Evolutionary conservation across 1,284 basidiomycete species (phyloP).

Genomic region (Leccinum laetum): DNA sequence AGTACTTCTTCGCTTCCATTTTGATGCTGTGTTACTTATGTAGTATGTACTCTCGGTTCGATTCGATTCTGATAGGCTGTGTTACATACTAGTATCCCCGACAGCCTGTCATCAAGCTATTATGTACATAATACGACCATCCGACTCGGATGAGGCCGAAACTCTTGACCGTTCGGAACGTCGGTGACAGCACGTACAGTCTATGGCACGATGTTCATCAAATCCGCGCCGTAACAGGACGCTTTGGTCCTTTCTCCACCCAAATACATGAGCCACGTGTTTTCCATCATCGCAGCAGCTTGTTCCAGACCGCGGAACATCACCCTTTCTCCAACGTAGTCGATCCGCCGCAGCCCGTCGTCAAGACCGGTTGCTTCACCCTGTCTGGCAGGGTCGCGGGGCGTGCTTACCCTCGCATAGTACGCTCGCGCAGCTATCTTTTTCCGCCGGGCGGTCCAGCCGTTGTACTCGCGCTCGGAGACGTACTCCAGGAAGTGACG

Average conservation of each 20-base stretch:
- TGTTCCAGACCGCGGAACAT: slow-evolving; percentile 54
- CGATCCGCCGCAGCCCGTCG: slow-evolving; percentile 47
- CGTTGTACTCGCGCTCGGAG: slow-evolving; percentile 38
- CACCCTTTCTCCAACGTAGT: slow-evolving; percentile 49
- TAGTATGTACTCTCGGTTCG: too few relatives aligned
- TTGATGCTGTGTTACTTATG: too few relatives aligned
- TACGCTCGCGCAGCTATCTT: slow-evolving; percentile 37
- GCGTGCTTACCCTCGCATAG: slow-evolving; percentile 27
- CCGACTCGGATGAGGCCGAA: neutral
- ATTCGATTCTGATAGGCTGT: too few relatives aligned
- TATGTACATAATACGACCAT: too few relatives aligned
- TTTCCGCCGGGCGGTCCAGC: slow-evolving; percentile 37
- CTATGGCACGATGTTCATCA: neutral
- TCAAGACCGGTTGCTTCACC: slow-evolving; percentile 5
- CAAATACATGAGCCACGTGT: slow-evolving; percentile 46
- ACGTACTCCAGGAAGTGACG: slow-evolving; percentile 47
- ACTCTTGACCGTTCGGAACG: neutral
- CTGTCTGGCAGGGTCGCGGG: slow-evolving; percentile 3
- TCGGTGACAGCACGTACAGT: neutral
- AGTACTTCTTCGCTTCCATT: too few relatives aligned
- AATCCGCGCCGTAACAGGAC: neutral
- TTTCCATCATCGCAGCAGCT: slow-evolving; percentile 46
- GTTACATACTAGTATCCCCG: too few relatives aligned
- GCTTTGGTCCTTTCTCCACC: neutral
- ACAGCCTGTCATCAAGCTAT: too few relatives aligned